Evolutionary conservation across 2,329 filamentous ascomycete species (phyloP), one percentile per base, ranked within the genome.

Genomic region (Fusarium humuli): DNA sequence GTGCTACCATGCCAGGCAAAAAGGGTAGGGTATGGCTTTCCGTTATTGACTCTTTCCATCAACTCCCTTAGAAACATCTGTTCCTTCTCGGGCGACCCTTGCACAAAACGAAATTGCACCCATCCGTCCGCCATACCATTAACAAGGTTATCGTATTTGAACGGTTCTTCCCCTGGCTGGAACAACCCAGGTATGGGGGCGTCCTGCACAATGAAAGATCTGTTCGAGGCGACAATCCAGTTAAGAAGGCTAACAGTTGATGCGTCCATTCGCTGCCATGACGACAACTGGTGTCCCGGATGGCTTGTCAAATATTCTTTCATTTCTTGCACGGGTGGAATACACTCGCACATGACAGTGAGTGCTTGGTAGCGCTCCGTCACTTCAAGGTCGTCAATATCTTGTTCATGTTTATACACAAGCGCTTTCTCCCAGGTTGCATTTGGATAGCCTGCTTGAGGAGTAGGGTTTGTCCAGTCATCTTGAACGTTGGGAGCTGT

Each of bases 191-290:
- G 75, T 11, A 80, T 80, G 45, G 68, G 57, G 12, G 91, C 88
- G 18, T 96, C 90, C 71, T 95, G 90, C 47, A 95, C 85, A 65
- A 98, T 96, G 72, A 91, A 94, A 1, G 94, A 95, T 47, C 93
- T 86, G 74, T 97, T 97, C 0, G 94, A 97, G 1, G 94, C 92
- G 61, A 98, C 88, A 65, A 97, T 92, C 94, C 94, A 98, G 54
- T 92, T 87, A 22, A 98, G 81, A 1, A 97, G 79, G 22, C 89
- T 87, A 5, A 93, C 79, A 1, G 90, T 87, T 9, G 92, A 86
- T 4, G 88, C 86, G 1, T 90, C 87, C 12, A 97, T 84, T 20
- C 85, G 81, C 23, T 87, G 83, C 69, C 81, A 82, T 42, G 78
- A 81, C 6, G 79, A 76, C 25, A 92, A 77, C 3, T 71, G 72